Percentiles rank a stretch among this genome's conserved stretches.
Conservation (phyloP, 371 early-diverging fungal species). For the Blakeslea trispora region DNA sequence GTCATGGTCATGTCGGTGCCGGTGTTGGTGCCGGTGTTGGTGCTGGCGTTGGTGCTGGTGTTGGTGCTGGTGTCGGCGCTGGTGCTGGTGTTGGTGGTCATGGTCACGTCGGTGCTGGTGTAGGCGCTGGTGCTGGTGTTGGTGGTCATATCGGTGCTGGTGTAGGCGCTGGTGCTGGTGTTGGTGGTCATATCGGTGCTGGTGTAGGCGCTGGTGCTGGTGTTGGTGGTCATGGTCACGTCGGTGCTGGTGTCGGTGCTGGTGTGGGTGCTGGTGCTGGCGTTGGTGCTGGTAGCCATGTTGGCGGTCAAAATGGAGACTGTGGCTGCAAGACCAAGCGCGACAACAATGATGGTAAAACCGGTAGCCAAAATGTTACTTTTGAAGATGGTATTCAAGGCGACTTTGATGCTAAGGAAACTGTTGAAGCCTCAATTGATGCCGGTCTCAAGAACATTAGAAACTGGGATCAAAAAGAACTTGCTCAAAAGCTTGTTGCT, state of each 20-base stretch:
- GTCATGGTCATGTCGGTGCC: neutral
- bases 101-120: neutral
- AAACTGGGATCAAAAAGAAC: neutral
- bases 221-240: neutral
- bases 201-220: neutral
- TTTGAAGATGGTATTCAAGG: neutral
- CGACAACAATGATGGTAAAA: neutral
- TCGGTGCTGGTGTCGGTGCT: neutral
- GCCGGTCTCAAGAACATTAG: neutral
- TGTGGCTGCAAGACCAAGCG: too few species aligned
- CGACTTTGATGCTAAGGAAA: conserved; percentile 1
- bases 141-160: neutral
- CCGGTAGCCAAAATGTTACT: neutral
- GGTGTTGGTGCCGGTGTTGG: neutral
- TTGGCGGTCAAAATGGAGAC: neutral
- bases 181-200: neutral
- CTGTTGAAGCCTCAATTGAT: neutral
- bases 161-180: neutral
- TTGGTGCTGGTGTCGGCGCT: neutral
- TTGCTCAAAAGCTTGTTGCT: neutral
- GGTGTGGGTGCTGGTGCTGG: neutral
- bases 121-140: neutral
- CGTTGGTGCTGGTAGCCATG: neutral
- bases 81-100: neutral
- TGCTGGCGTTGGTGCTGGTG: neutral